A percentile compares a stretch with the other conserved stretches of the same genome.
Conservation (phyloP, 1,139 yeast species). For the Blastobotrys ciferrii region DNA sequence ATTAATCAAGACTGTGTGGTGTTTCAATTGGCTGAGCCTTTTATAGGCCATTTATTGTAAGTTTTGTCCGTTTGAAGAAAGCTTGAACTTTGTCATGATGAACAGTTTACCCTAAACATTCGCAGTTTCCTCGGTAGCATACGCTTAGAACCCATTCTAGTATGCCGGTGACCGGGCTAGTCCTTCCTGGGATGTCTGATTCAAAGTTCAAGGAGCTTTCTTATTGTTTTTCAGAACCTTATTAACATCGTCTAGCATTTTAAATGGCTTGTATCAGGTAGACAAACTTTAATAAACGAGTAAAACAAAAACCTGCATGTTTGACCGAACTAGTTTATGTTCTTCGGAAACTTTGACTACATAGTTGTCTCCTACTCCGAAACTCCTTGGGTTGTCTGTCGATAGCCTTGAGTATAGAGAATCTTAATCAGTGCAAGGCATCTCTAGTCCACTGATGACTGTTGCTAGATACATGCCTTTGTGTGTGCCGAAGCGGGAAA, state of each 20-base stretch:
- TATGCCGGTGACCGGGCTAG: constrained; percentile 75
- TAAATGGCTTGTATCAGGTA: background rate
- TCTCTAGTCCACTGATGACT: too few relatives aligned
- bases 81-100: constrained; percentile 52
- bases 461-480: too few relatives aligned
- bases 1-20: constrained; percentile 7
- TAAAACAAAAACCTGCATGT: too few relatives aligned
- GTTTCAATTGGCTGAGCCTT: background rate
- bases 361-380: too few relatives aligned
- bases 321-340: too few relatives aligned
- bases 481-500: too few relatives aligned
- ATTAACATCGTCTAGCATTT: background rate
- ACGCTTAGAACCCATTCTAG: constrained; percentile 72
- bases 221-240: constrained; percentile 4
- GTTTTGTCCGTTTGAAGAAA: background rate
- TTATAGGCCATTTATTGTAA: background rate
- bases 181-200: constrained; percentile 76
- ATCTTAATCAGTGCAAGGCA: too few relatives aligned
- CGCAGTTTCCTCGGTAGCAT: constrained; percentile 94
- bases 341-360: too few relatives aligned
- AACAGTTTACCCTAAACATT: constrained; percentile 68
- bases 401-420: too few relatives aligned
- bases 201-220: constrained; percentile 8
- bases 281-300: background rate
- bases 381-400: too few relatives aligned